phyloP scores from a whole-genome alignment of 2,329 filamentous ascomycete genomes.

The Bertia moriformis region DNA sequence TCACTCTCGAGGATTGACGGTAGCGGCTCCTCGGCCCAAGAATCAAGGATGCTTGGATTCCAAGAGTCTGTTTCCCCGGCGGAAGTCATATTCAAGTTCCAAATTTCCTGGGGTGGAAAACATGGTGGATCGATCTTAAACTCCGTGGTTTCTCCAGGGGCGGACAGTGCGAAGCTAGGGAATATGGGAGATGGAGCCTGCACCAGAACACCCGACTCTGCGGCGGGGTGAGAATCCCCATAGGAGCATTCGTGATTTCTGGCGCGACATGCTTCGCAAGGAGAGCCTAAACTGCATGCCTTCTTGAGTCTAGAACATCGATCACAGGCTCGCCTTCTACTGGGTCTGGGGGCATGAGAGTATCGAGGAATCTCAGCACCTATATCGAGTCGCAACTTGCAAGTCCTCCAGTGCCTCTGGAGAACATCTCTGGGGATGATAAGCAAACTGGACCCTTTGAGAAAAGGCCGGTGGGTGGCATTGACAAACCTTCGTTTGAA shows the following conservation, averaged over 20 bases:
- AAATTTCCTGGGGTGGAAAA: too few relatives aligned
- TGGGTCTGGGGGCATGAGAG: constrained; percentile 3
- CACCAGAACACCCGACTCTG: too few relatives aligned
- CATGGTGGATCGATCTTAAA: not conserved
- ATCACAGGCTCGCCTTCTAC: constrained; percentile 15
- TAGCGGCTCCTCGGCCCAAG: not conserved
- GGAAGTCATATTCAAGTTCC: too few relatives aligned
- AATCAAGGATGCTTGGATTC: too few relatives aligned
- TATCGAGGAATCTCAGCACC: not conserved
- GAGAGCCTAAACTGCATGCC: constrained; percentile 14
- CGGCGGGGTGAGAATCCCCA: not conserved
- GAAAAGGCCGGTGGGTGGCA: not conserved
- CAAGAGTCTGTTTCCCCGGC: too few relatives aligned
- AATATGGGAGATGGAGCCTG: too few relatives aligned
- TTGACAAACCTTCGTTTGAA: constrained; percentile 14
- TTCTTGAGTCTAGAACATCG: constrained; percentile 18
- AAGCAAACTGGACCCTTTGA: not conserved
- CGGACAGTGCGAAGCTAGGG: not conserved
- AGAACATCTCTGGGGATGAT: constrained; percentile 12
- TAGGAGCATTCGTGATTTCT: constrained; percentile 8
- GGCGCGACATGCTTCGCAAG: constrained; percentile 13
- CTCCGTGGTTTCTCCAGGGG: not conserved
- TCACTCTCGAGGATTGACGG: too few relatives aligned
- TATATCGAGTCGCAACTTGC: constrained; percentile 8
- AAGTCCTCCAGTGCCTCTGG: constrained; percentile 17